Percentiles rank a stretch among this genome's conserved stretches.
Evolutionary conservation across 371 early-diverging fungal species (phyloP).

Genomic region (Rhizomucor pusillus): DNA sequence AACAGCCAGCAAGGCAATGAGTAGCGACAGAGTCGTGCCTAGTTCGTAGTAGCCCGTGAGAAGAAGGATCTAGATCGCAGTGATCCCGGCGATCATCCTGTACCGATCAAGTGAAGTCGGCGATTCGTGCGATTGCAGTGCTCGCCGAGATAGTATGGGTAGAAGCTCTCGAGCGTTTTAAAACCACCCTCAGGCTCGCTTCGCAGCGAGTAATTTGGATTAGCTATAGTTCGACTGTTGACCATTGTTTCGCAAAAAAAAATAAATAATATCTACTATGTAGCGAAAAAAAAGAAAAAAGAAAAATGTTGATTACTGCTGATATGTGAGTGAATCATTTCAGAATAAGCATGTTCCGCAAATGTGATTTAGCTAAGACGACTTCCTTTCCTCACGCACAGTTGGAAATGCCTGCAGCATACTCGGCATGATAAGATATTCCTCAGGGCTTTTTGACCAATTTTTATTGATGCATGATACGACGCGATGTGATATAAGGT

Average conservation of each 20-base stretch:
- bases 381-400: too few relatives aligned
- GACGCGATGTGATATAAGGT: too few relatives aligned
- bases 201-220: conserved; percentile 54
- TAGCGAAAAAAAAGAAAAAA: background rate
- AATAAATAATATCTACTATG: background rate
- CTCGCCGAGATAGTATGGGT: conserved; percentile 70
- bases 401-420: too few relatives aligned
- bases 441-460: too few relatives aligned
- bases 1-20: conserved; percentile 18
- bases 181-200: conserved; percentile 49
- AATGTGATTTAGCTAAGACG: too few relatives aligned
- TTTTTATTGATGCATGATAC: too few relatives aligned
- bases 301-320: too few relatives aligned
- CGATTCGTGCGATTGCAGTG: conserved; percentile 56
- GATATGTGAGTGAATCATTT: too few relatives aligned
- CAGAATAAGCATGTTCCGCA: background rate
- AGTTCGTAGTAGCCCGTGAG: background rate
- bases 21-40: conserved; percentile 33
- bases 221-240: conserved; percentile 25
- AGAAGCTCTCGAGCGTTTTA: conserved; percentile 55
- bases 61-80: background rate
- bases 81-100: background rate
- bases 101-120: conserved; percentile 57
- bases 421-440: too few relatives aligned
- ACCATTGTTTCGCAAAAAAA: background rate